These are phyloP conservation scores for Boletus patriciae DNA, from an alignment of 768 basidiomycete genomes.

Conservation along the genomic window DNA sequence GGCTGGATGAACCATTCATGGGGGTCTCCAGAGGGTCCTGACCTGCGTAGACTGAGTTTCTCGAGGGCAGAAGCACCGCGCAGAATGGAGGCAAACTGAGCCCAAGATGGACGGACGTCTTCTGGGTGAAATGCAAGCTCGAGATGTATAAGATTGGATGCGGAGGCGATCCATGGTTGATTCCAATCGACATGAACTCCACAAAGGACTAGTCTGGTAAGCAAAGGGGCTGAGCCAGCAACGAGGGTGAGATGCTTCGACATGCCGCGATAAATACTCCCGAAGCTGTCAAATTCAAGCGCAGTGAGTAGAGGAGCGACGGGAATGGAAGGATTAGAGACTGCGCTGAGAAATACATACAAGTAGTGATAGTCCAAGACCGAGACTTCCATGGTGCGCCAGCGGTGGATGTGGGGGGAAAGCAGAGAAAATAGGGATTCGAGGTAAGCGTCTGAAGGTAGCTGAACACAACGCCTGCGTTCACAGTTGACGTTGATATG, in stretches of 20 bases:
- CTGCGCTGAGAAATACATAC: constrained; percentile 40
- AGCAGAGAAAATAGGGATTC: constrained; percentile 37
- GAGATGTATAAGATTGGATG: constrained; percentile 43
- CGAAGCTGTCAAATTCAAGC: constrained; percentile 35
- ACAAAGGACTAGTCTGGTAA: constrained; percentile 54
- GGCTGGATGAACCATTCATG: constrained; percentile 35
- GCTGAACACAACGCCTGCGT: constrained; percentile 6
- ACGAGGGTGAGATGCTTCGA: constrained; percentile 49
- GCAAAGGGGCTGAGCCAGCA: constrained; percentile 50
- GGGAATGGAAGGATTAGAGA: constrained; percentile 40
- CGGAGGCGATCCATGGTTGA: constrained; percentile 33
- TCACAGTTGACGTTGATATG: constrained; percentile 51
- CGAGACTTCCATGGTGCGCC: constrained; percentile 50
- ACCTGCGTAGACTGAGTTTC: constrained; percentile 51
- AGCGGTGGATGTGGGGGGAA: constrained; percentile 52
- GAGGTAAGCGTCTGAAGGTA: constrained; percentile 25
- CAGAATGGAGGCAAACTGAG: constrained; percentile 53
- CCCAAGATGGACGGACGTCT: constrained; percentile 62
- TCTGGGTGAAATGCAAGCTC: constrained; percentile 62
- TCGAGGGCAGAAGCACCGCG: constrained; percentile 52
- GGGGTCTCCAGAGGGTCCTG: constrained; percentile 52
- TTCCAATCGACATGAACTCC: constrained; percentile 74
- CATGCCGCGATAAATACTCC: constrained; percentile 19
- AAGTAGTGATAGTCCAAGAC: constrained; percentile 51
- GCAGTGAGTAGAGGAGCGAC: constrained; percentile 54